Evolutionary conservation across 1,284 basidiomycete genomes (phyloP).

Genomic region (Boletellus deceptivus): DNA sequence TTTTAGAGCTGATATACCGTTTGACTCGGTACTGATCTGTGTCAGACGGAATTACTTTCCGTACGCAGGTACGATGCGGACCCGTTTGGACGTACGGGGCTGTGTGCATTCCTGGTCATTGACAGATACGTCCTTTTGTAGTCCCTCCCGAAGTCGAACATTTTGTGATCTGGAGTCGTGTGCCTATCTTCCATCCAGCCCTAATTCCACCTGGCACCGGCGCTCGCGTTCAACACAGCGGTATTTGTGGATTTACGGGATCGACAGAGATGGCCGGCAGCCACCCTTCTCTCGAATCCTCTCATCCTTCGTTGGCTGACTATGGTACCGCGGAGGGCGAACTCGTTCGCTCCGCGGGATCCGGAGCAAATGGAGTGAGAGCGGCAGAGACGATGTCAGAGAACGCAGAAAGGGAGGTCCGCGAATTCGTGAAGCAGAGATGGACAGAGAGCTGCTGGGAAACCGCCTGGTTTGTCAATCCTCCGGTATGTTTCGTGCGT

Average conservation of each 20-base stretch:
- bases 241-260: constrained; percentile 79
- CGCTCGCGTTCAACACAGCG: constrained; percentile 55
- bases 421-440: constrained; percentile 55
- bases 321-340: constrained; percentile 66
- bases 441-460: constrained; percentile 75
- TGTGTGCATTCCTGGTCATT: background rate
- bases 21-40: constrained; percentile 50
- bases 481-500: constrained; percentile 52
- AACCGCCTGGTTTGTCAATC: constrained; percentile 85
- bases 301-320: constrained; percentile 58
- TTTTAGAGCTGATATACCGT: constrained; percentile 61
- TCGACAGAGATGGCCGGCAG: constrained; percentile 62
- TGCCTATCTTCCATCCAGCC: constrained; percentile 63
- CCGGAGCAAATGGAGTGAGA: constrained; percentile 31
- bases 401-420: constrained; percentile 55
- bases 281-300: constrained; percentile 60
- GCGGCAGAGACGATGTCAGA: constrained; percentile 54
- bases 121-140: constrained; percentile 22
- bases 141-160: constrained; percentile 75
- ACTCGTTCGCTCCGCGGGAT: constrained; percentile 42
- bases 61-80: constrained; percentile 56
- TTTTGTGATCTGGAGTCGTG: constrained; percentile 71
- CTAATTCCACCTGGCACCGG: constrained; percentile 46
- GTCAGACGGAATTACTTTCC: constrained; percentile 84
- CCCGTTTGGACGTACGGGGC: too few species aligned